Base-by-base conservation (phyloP, 345 rosid genomes). In the Lepidium africanum region DNA sequence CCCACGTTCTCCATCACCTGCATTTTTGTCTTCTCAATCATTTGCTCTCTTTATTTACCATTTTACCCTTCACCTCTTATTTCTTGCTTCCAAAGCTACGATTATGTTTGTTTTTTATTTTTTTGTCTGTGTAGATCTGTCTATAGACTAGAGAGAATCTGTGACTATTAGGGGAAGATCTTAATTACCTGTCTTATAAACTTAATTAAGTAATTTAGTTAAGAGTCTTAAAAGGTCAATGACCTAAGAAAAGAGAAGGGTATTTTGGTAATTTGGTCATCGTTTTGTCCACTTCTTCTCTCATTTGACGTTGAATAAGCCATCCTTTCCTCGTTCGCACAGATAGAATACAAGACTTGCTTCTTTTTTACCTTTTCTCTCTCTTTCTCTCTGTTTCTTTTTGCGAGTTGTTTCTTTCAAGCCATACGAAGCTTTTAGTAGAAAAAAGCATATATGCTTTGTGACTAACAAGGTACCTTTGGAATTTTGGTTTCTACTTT, bases 1-100 rank as follows among this genome's bases (percentile, higher is more conserved):
- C 81, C 81, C 92, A 81, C 84, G 86, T 82, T 86, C 83, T 77
- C 66, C 36, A 64, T 77, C 84, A 79, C 81, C 62, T 59, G 48
- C 19, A 69, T 36, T 59, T 74, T 59, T 74, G 75, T 71, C 64
- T 42, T 17, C 45, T 79, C 86, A 79, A 89, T 83, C 81, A 83
- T 84, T 72, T 81, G 52, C 46, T 1, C 10, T 17, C 0, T 11
- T 4, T 21, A 66, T 52, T 79, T 58, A 81, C 88, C 25, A 35
- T 73, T 73, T 2, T 55, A 55, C 78, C 86, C 84, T 15, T 70
- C 41, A 13, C 17, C 19, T 12, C 32, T n/a, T 68, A 27, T 5
- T 5, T 5, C 32, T 27, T 27, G 32, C 32, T 27, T 27, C 6
- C 32, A 27, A 27, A 27, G 32, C 32, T 5, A 27, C 32, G 32